phyloP scores from a whole-genome alignment of 2,329 filamentous ascomycete species.

The Epichloe uncinata region DNA sequence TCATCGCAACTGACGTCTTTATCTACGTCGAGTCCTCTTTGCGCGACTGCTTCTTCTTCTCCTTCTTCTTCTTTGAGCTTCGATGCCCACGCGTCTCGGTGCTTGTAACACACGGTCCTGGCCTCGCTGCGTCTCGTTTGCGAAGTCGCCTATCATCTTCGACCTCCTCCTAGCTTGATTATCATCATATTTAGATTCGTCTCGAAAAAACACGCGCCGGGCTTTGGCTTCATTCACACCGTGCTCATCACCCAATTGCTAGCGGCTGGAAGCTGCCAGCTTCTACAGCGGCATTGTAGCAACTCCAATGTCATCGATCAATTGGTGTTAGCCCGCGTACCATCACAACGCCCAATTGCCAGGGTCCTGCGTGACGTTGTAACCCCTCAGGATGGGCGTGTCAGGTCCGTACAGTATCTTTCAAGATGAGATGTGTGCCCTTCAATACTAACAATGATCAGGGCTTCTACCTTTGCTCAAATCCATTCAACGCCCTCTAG shows the following conservation, averaged over 20 bases:
- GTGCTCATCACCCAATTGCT: background rate
- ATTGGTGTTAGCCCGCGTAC: background rate
- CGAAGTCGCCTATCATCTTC: background rate
- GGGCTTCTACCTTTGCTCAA: conserved; percentile 86
- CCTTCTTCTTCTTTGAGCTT: background rate
- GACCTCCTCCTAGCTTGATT: background rate
- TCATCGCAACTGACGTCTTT: background rate
- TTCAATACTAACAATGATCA: conserved; percentile 19
- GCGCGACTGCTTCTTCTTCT: background rate
- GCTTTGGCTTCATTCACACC: background rate
- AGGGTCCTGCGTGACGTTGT: background rate
- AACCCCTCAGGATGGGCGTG: conserved; percentile 21
- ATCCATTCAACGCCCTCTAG: conserved; percentile 83
- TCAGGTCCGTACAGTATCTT: conserved; percentile 16
- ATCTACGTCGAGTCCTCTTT: background rate
- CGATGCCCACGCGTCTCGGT: background rate
- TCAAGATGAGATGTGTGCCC: background rate
- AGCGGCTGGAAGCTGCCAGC: background rate
- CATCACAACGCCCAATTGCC: background rate
- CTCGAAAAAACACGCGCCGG: background rate
- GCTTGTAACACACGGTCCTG: background rate
- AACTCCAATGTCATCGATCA: background rate
- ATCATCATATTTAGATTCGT: background rate
- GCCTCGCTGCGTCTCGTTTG: background rate
- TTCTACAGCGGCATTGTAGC: background rate